Evolutionary conservation across 2,329 filamentous ascomycete genomes (phyloP), one percentile per base, ranked within the genome.

Genomic region (Sclerotinia glacialis): DNA sequence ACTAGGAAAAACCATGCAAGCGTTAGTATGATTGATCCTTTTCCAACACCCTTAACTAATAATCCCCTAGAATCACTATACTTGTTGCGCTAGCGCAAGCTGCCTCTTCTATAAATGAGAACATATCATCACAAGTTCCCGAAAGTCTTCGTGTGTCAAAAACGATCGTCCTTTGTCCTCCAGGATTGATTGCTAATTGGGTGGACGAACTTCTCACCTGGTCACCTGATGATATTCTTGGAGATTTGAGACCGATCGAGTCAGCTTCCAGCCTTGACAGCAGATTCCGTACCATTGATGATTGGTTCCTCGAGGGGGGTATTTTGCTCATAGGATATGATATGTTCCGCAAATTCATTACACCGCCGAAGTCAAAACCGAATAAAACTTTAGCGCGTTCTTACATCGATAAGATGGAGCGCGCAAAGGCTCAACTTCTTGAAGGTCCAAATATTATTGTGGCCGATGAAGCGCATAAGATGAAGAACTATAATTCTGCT

Each of bases 1-100:
- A 1, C 79, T 97, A 2, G 93, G 93, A 21, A 97, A 97, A 79
- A 96, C 93, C 0, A 92, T 96, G 88, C 93, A 97, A 79, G 86
- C 92, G 80, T 83, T 78, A 78, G 80, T 78, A 34, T 46, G 5
- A 14, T 28, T 7, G 11, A 46, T 55, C 31, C 9, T 12, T 18
- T 56, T 31, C 16, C 64, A 28, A 23, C 14, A 23, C 53, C 8
- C 21, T 47, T 50, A 37, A 66, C 53, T 73, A 67, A 70, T 66
- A 53, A 69, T 67, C 68, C 60, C 16, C 49, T 67, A 83, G 82
- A 7, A 92, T 97, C 67, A 90, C 92, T 0, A 80, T 97, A n/a
- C 83, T 97, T 7, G 83, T 90, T 21, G 88, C 91, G 0, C 85
- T 97, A 68, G 82, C 87, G 5, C 84, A 91, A 71, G 86, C 91